A percentile compares a stretch with the other conserved stretches of the same genome.
Evolutionary conservation across 257 asterid genomes (phyloP).

Genomic region (Solanum lignicaule): DNA sequence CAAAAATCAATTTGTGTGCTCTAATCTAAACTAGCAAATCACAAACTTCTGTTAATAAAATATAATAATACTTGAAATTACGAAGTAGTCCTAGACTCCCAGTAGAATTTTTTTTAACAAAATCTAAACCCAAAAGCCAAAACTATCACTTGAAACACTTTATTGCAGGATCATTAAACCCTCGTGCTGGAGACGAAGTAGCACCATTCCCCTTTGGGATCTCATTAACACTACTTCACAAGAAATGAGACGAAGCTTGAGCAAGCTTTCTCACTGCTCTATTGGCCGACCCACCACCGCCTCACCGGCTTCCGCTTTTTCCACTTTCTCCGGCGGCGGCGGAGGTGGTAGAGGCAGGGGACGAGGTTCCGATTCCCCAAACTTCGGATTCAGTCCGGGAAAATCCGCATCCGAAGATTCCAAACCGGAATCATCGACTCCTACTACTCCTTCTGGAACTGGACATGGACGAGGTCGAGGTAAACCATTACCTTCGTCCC

Average conservation of each 20-base stretch:
- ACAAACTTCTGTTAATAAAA: neutral
- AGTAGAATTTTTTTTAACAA: neutral
- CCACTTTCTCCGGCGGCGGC: slow-evolving; percentile 36
- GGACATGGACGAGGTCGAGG: slow-evolving; percentile 74
- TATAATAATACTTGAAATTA: neutral
- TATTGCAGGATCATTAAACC: neutral
- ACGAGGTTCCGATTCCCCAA: slow-evolving; percentile 8
- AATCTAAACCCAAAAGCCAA: neutral
- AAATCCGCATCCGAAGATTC: slow-evolving; percentile 14
- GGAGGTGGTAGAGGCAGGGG: slow-evolving; percentile 45
- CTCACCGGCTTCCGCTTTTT: slow-evolving; percentile 24
- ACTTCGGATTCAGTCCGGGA: slow-evolving; percentile 15
- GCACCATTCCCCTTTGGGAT: neutral
- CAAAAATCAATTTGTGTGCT: neutral
- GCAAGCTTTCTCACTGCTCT: slow-evolving; percentile 36
- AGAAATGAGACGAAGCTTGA: slow-evolving; percentile 56
- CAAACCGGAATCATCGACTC: slow-evolving; percentile 8
- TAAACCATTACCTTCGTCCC: slow-evolving; percentile 27
- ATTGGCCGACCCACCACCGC: slow-evolving; percentile 16
- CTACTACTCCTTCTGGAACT: slow-evolving; percentile 14
- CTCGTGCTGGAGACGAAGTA: neutral
- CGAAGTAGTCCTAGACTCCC: no score
- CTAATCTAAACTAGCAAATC: neutral
- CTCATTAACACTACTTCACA: neutral
- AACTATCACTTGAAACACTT: neutral